Base-by-base conservation (phyloP, 495 filamentous ascomycete genomes). In the Xanthoparmelia taractica region DNA sequence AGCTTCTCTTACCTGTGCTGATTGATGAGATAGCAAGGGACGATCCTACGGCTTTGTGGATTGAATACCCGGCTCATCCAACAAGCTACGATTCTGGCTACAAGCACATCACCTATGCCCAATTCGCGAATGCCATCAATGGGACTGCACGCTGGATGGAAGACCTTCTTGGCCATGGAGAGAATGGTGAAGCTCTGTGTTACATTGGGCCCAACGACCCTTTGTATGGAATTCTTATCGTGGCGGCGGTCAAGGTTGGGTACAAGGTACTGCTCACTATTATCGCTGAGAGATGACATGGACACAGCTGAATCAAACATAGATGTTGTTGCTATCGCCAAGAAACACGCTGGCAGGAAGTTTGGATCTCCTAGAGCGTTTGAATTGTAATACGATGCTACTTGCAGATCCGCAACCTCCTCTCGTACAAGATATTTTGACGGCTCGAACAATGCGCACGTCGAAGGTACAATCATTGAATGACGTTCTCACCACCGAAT, bases 41-140 rank as follows among this genome's bases (percentile, higher is more conserved):
- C n/a, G n/a, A n/a, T n/a, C n/a, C n/a, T n/a, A n/a, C n/a, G n/a
- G n/a, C n/a, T n/a, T n/a, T n/a, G n/a, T n/a, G n/a, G n/a, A n/a
- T n/a, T n/a, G n/a, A 3, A 66, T 82, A 36, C 79, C 81, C 12
- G 68, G 70, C 2, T 75, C 74, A 1, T 75, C 74, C 72, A 29
- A 79, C 84, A 61, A 84, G 84, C 73, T 74, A 70, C 47, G 58
- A 69, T 3, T n/a, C n/a, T n/a, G n/a, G n/a, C n/a, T n/a, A n/a
- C n/a, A n/a, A n/a, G n/a, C n/a, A n/a, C n/a, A 54, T 87, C 45
- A 78, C 76, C 1, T 82, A 79, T 67, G 65, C 69, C n/a, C 67
- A 79, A 29, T 71, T 83, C 37, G 78, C 83, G 36, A 78, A 76
- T 60, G 80, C 79, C 18, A 70, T 87, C 59, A 84, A 87, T 71